Percentiles rank a stretch among this genome's conserved stretches.
Evolutionary conservation across 2,329 filamentous ascomycete genomes (phyloP).

Genomic region (Fusarium equiseti): DNA sequence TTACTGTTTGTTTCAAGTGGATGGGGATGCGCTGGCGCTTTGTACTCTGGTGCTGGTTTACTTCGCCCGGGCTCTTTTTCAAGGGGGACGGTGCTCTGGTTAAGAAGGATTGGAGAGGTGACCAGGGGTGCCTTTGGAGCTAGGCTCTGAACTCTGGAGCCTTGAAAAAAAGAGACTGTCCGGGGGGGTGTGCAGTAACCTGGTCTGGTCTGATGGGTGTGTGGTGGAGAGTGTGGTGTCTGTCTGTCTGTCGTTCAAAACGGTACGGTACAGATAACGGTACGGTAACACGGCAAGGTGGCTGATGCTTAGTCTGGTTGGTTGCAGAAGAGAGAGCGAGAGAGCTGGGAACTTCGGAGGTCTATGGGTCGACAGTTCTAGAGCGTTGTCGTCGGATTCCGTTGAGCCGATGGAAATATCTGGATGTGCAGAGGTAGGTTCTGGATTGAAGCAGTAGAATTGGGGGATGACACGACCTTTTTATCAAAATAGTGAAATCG

Average conservation of each 20-base stretch:
- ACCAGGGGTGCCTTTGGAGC: constrained; percentile 23
- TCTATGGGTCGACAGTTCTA: constrained; percentile 13
- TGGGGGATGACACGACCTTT: constrained; percentile 18
- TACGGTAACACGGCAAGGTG: constrained; percentile 34
- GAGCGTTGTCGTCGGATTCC: constrained; percentile 9
- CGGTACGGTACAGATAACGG: constrained; percentile 9
- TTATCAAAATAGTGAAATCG: constrained; percentile 23
- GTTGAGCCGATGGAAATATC: neutral
- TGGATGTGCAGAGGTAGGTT: constrained; percentile 11
- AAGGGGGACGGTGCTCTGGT: constrained; percentile 32
- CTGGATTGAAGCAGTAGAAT: constrained; percentile 3
- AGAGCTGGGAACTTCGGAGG: neutral
- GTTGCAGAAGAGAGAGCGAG: constrained; percentile 25
- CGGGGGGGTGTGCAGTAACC: constrained; percentile 21
- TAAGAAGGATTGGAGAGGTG: constrained; percentile 29
- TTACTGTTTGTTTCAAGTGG: constrained; percentile 27
- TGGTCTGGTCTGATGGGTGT: neutral
- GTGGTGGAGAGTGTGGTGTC: neutral
- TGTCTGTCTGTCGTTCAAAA: constrained; percentile 2
- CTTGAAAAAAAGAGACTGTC: constrained; percentile 32
- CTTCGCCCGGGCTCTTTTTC: constrained; percentile 21
- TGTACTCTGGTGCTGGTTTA: constrained; percentile 20
- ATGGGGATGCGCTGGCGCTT: constrained; percentile 39
- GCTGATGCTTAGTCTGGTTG: constrained; percentile 47
- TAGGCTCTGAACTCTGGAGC: constrained; percentile 38